Conservation (phyloP, 148 eudicot genomes). For the Heliosperma pusillum region DNA sequence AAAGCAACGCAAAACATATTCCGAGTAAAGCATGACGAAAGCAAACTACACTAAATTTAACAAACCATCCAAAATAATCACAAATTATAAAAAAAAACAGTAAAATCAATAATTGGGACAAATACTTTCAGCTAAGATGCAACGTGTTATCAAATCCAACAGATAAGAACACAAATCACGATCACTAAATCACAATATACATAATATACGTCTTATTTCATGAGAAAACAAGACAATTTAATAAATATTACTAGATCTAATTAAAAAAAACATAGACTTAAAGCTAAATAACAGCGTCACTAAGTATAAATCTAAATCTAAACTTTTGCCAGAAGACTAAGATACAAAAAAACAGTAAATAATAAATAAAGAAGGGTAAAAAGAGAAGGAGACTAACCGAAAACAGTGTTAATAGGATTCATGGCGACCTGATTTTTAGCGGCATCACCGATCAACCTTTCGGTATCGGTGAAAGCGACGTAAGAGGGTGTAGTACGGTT, state of each 20-base stretch:
- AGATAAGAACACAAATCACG: too few species aligned
- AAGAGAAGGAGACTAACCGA: conserved; percentile 10
- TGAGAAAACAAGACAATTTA: not conserved
- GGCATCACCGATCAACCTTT: conserved; percentile 31
- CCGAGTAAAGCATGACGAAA: too few species aligned
- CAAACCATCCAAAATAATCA: too few species aligned
- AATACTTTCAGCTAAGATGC: too few species aligned
- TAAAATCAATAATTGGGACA: too few species aligned
- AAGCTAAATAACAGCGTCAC: not conserved
- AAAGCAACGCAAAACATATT: too few species aligned
- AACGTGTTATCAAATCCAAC: too few species aligned
- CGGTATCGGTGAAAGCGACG: conserved; percentile 30
- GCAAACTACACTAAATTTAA: too few species aligned
- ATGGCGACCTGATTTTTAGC: conserved; percentile 35
- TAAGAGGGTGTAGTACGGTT: conserved; percentile 35
- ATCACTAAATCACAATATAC: too few species aligned
- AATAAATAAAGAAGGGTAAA: not conserved
- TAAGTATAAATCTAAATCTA: too few species aligned
- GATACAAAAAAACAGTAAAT: not conserved
- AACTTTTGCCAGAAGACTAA: not conserved
- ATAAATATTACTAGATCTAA: not conserved
- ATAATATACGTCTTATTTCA: too few species aligned
- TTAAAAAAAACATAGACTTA: not conserved
- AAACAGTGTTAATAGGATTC: conserved; percentile 37
- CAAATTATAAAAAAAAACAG: too few species aligned